Evolutionary conservation across 768 basidiomycete genomes (phyloP).

Genomic region (Trametes cingulata): DNA sequence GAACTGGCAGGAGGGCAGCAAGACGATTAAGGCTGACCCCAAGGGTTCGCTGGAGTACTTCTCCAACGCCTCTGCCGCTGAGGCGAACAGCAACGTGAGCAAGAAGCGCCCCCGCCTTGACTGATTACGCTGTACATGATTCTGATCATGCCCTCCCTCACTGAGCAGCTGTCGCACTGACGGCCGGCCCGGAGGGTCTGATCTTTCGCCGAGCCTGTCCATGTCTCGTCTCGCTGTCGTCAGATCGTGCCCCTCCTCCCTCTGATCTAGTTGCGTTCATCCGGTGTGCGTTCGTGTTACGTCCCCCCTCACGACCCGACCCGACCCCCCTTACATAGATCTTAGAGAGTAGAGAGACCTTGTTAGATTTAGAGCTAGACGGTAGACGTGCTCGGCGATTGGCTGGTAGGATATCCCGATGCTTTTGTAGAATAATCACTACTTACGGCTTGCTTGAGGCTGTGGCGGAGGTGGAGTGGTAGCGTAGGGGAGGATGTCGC

Average conservation of each 20-base stretch:
- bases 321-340: constrained; percentile 11
- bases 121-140: constrained; percentile 30
- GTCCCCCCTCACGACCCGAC: constrained; percentile 1
- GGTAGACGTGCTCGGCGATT: constrained; percentile 12
- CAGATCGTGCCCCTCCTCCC: constrained; percentile 23
- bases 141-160: constrained; percentile 23
- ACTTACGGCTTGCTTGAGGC: constrained; percentile 8
- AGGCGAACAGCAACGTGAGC: constrained; percentile 41
- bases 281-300: constrained; percentile 5
- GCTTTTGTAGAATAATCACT: constrained; percentile 15
- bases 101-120: constrained; percentile 64
- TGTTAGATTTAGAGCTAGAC: constrained; percentile 13
- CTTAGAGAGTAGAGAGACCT: constrained; percentile 13
- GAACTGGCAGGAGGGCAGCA: constrained; percentile 81
- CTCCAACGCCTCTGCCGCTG: constrained; percentile 30
- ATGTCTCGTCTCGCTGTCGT: constrained; percentile 11
- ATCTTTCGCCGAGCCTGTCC: constrained; percentile 21
- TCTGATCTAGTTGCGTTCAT: constrained; percentile 19
- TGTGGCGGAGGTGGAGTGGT: neutral
- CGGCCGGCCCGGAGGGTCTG: constrained; percentile 19
- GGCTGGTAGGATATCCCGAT: constrained; percentile 15
- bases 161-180: constrained; percentile 22
- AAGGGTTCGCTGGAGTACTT: constrained; percentile 77
- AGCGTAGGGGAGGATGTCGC: constrained; percentile 1
- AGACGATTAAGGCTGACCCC: constrained; percentile 84